Conservation (phyloP, 2,329 filamentous ascomycete species). For the Nemania sp. region DNA sequence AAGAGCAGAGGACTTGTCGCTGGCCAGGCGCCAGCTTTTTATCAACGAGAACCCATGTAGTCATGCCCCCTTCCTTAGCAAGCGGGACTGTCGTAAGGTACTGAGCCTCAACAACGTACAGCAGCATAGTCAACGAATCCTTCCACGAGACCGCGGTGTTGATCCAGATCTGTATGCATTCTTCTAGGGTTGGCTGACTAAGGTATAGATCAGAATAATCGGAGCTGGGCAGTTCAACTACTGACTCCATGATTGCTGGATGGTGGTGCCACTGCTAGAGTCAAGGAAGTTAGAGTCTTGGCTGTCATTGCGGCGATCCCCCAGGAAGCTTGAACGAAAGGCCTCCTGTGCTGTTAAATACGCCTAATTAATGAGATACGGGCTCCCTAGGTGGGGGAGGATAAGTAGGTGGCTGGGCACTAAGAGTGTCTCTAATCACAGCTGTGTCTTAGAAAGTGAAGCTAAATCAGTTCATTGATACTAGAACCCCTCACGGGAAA, state of each 20-base stretch:
- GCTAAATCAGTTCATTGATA: too few species aligned
- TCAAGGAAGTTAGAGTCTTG: not conserved
- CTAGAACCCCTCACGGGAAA: too few species aligned
- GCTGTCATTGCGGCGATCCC: not conserved
- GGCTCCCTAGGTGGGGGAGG: too few species aligned
- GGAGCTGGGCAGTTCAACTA: slow-evolving; percentile 6
- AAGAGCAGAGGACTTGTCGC: slow-evolving; percentile 35
- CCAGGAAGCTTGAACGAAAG: not conserved
- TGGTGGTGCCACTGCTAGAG: not conserved
- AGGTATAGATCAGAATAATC: slow-evolving; percentile 28
- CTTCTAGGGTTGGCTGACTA: slow-evolving; percentile 33
- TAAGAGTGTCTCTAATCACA: too few species aligned
- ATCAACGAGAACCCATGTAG: slow-evolving; percentile 37
- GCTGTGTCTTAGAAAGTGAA: too few species aligned
- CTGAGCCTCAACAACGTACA: slow-evolving; percentile 28
- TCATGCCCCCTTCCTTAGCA: slow-evolving; percentile 32
- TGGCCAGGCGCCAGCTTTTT: slow-evolving; percentile 17
- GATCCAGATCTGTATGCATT: slow-evolving; percentile 36
- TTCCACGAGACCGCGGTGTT: slow-evolving; percentile 32
- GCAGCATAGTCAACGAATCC: slow-evolving; percentile 28
- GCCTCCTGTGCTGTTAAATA: too few species aligned
- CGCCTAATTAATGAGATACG: too few species aligned
- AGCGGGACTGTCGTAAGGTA: slow-evolving; percentile 32
- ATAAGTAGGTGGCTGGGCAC: too few species aligned
- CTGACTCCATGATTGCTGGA: not conserved